Evolutionary conservation across 805 yeast species (phyloP), one percentile per base, ranked within the genome.

Genomic region (Jamesozyma jinghongensis): DNA sequence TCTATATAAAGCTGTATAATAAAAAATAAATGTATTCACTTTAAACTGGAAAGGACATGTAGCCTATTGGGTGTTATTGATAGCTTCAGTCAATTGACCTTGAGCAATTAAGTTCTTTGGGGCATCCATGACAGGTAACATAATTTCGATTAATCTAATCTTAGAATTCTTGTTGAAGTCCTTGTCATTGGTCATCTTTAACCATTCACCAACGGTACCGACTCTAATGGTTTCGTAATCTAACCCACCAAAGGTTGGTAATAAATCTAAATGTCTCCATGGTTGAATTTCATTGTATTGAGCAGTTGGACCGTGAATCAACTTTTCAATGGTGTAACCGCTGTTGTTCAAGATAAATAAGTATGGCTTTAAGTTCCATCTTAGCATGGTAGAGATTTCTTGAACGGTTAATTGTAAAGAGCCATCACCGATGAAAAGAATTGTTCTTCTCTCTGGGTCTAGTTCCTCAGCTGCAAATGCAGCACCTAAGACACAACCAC

Each of bases 111-210:
- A 73, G 54, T 74, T 73, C 39, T 63, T 64, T 49, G 84, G 82
- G 41, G 85, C 85, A 64, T 79, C 86, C 73, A 77, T 71, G 49
- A 68, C 74, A 49, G 74, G 80, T 51, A 79, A 63, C 79, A 77
- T 75, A 36, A 79, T 69, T 64, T 79, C 86, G 45, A 79, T 66
- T 63, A 79, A 53, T 68, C 85, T 73, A 52, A 77, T 74, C 64
- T 70, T 77, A 47, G 73, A 67, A 58, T 74, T 72, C 47, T 62
- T 62, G 49, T 70, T 65, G 61, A 79, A 79, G 12, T 53, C 66
- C 30, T 59, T 48, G 54, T 67, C 69, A 14, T 54, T 52, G 44
- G 74, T 70, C 49, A 77, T 56, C 32, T 63, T 63, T 49, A 75
- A 69, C 51, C 77, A 68, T 50, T 77, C 84, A 49, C 78, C 79